Conservation (phyloP, 2,329 filamentous ascomycete genomes). For the Aureobasidium melanogenum region DNA sequence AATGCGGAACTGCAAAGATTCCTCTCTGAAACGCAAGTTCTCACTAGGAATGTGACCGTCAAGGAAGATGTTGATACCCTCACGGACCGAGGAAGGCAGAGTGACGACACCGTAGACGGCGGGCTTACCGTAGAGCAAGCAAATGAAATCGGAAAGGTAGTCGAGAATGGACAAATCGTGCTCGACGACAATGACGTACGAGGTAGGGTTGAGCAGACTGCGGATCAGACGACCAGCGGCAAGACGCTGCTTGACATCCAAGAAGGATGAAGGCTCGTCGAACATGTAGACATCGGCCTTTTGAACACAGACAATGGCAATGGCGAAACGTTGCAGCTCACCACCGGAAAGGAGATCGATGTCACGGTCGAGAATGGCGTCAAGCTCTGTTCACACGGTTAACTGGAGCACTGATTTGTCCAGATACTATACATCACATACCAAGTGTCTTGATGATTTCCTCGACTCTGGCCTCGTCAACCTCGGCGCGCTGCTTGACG, state of each 20-base stretch:
- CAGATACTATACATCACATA: slow-evolving; percentile 21
- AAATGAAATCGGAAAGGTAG: slow-evolving; percentile 97
- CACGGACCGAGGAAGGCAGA: slow-evolving; percentile 86
- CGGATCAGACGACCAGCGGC: slow-evolving; percentile 88
- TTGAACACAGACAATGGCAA: slow-evolving; percentile 90
- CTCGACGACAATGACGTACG: slow-evolving; percentile 98
- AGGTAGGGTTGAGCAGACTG: slow-evolving; percentile 74
- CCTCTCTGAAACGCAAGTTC: slow-evolving; percentile 95
- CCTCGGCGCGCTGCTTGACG: slow-evolving; percentile 65
- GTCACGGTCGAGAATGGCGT: slow-evolving; percentile 85
- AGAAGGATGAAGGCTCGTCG: slow-evolving; percentile 95
- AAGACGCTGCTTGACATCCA: slow-evolving; percentile 98
- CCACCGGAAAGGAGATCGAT: slow-evolving; percentile 87
- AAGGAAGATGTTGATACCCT: slow-evolving; percentile 99
- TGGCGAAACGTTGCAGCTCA: slow-evolving; percentile 96
- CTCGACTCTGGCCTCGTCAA: slow-evolving; percentile 60
- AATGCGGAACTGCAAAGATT: slow-evolving; percentile 92
- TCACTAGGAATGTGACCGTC: slow-evolving; percentile 97
- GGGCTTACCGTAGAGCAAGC: slow-evolving; percentile 89
- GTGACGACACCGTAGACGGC: slow-evolving; percentile 98
- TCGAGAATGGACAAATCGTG: slow-evolving; percentile 98
- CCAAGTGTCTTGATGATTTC: slow-evolving; percentile 73
- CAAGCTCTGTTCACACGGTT: slow-evolving; percentile 51
- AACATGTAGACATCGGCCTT: slow-evolving; percentile 99
- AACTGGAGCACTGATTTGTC: background rate